Evolutionary conservation across 148 eudicot species (phyloP).

Genomic region (Camellia sinensis): DNA sequence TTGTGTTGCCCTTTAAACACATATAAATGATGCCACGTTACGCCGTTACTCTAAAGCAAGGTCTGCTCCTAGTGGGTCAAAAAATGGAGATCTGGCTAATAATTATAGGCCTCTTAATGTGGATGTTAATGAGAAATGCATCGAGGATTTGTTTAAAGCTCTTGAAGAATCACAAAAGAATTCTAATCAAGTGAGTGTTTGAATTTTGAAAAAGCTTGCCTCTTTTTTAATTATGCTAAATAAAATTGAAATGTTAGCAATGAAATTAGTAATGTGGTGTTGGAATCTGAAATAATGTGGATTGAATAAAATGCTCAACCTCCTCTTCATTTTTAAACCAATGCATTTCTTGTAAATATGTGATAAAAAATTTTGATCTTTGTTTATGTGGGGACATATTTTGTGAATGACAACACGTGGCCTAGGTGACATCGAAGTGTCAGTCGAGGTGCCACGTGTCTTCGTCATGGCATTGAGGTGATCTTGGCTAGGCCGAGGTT

Average conservation of each 20-base stretch:
- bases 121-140: slow-evolving; percentile 69
- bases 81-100: slow-evolving; percentile 56
- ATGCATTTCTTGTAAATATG: no score
- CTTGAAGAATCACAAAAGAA: slow-evolving; percentile 77
- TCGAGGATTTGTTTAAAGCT: slow-evolving; percentile 65
- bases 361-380: no score
- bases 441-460: no score
- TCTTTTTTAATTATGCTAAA: neutral
- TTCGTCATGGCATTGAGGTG: no score
- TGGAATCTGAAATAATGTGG: neutral
- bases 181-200: slow-evolving; percentile 54
- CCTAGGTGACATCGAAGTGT: no score
- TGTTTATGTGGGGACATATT: no score
- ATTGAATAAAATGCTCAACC: no score
- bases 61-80: slow-evolving; percentile 52
- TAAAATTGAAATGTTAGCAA: neutral
- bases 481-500: no score
- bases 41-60: slow-evolving; percentile 26
- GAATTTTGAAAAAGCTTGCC: neutral
- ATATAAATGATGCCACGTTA: slow-evolving; percentile 95
- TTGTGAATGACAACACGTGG: no score
- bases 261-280: neutral
- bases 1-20: slow-evolving; percentile 94
- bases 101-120: slow-evolving; percentile 42
- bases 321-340: no score